Evolutionary conservation across 805 yeast species (phyloP), one percentile per base, ranked within the genome.

Genomic region (Yarrowia yakushimensis): DNA sequence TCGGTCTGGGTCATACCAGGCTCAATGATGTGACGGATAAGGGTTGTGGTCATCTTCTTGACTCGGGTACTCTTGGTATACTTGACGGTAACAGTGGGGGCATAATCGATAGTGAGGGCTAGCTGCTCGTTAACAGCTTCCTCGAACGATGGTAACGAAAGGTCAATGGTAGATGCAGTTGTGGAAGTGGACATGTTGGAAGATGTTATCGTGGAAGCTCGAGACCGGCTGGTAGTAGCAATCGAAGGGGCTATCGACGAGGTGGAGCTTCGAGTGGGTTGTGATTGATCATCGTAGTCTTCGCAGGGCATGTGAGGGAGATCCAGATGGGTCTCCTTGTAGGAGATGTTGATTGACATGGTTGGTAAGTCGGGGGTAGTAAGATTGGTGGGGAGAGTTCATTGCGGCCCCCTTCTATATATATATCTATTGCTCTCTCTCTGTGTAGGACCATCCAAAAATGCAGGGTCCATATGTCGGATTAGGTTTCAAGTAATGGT

Each of bases 281-380:
- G 54, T 30, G 31, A 31, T 23, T 17, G 31, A 17, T 50, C 41
- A 30, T 37, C 48, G 48, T 55, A 55, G 15, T 55, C 60, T 39
- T 55, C 60, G 20, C 60, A 55, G 48, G 60, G 60, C 45, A 55
- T 37, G 30, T 37, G 48, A 5, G 60, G 60, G 34, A 55, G 60
- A 30, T 55, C 60, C 27, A 55, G 48, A 39, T 39, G 45, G 60
- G 41, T 30, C 34, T 39, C 37, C 27, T 28, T 12, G 30, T 55
- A 55, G 22, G 60, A 55, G 22, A 55, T 28, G 13, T 4, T 15
- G 22, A 39, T 25, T 12, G 48, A 37, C 60, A 55, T 54, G 10
- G 31, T 23, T 23, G 41, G 41, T 31, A 22, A 50, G n/a, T n/a
- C n/a, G n/a, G n/a, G n/a, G n/a, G n/a, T n/a, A n/a, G 59, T 34